Evolutionary conservation across 2,329 filamentous ascomycete genomes (phyloP), one percentile per base, ranked within the genome.

Genomic region (Pseudogymnoascus sp.): DNA sequence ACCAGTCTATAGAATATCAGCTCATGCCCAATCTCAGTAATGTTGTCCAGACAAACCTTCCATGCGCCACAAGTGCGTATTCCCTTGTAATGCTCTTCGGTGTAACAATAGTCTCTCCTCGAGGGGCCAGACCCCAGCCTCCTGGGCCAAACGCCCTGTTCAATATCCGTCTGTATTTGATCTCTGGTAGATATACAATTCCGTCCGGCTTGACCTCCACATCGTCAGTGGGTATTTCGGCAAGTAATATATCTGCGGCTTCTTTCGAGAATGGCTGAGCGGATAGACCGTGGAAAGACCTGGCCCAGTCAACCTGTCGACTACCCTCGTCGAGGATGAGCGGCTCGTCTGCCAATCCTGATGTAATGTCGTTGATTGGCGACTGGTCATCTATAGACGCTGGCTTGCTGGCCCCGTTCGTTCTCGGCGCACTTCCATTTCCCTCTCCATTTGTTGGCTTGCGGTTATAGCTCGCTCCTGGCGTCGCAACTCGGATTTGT

Each of bases 161-260:
- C 70, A 99, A 77, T 67, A 96, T 93, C 67, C 93, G 82, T 50
- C 95, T 82, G 78, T 99, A 99, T 79, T 97, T 97, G 81, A 99
- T 97, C 81, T 99, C 95, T 11, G 95, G 95, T 64, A 99, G 81
- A 75, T 97, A 99, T 65, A 97, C 81, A 69, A 99, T 93, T 36
- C 95, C 95, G 78, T 99, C 95, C 34, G 95, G 93, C 80, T 99
- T 99, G 73, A 99, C 89, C 79, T 99, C 95, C 63, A 99, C 87
- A 76, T 97, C 93, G 59, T 87, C 82, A 0, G 83, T 78, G 62
- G 85, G 78, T 11, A 96, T 74, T 1, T 87, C 86, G 63, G 83
- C 81, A 25, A 87, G 78, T 16, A 91, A 74, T 7, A 87, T 79
- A 34, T 84, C 83, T 7, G 82, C 79, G 21, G 84, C 82, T 75